Conservation (phyloP, 345 rosid species). For the Eucalyptus fibrosa region DNA sequence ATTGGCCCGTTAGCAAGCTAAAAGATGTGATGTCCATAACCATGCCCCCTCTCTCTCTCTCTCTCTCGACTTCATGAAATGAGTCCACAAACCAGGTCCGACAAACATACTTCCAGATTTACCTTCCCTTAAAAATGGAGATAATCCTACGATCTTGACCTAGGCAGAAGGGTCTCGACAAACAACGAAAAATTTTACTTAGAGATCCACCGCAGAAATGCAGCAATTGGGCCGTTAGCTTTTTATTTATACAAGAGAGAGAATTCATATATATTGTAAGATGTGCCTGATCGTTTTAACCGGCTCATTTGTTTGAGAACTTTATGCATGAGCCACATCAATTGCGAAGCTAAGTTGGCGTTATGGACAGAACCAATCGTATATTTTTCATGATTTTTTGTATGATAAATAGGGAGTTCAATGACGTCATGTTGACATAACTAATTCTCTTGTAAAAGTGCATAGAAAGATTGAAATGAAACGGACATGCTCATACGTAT, state of each 20-base stretch:
- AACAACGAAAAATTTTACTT: background rate
- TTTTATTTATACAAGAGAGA: background rate
- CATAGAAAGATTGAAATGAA: too few species aligned
- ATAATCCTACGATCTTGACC: background rate
- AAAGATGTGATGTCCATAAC: background rate
- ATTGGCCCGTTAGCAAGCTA: background rate
- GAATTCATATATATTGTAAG: background rate
- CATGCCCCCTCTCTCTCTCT: background rate
- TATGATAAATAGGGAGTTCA: background rate
- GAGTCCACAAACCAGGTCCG: background rate
- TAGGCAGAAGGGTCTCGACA: background rate
- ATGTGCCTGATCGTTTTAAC: background rate
- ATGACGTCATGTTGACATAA: background rate
- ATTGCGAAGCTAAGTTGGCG: background rate
- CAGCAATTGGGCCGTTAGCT: background rate
- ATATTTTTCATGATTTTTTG: background rate
- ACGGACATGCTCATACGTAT: too few species aligned
- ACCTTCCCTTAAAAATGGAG: background rate
- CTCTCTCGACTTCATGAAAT: background rate
- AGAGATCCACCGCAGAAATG: background rate
- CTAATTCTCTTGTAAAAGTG: too few species aligned
- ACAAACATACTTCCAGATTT: background rate
- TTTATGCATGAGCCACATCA: background rate
- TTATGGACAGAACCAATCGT: background rate
- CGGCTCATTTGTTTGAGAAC: background rate